phyloP scores from a whole-genome alignment of 768 basidiomycete genomes.

The Pilatotrama ljubarskyi region DNA sequence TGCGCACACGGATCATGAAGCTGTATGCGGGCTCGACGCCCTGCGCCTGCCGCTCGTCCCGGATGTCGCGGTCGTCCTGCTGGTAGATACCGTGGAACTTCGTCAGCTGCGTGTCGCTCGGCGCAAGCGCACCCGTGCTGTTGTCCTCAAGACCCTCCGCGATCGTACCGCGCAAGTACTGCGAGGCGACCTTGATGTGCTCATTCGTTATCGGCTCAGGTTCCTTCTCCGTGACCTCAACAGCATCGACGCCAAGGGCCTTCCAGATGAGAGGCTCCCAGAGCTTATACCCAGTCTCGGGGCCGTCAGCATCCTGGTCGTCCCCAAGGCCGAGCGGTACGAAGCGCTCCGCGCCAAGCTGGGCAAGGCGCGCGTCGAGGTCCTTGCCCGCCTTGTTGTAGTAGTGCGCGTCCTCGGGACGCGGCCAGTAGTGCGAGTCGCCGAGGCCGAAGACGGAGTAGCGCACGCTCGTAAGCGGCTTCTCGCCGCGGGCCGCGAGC shows the following conservation, averaged over 20 bases:
- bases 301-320: constrained; percentile 96
- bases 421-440: constrained; percentile 99
- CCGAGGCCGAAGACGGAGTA: constrained; percentile 93
- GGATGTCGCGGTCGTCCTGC: constrained; percentile 97
- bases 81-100: constrained; percentile 98
- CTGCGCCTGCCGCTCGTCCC: constrained; percentile 90
- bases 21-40: constrained; percentile 94
- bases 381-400: constrained; percentile 98
- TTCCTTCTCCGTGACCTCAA: constrained; percentile 89
- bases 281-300: constrained; percentile 93
- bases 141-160: constrained; percentile 85
- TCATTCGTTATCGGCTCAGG: constrained; percentile 98
- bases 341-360: constrained; percentile 77
- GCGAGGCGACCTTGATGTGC: constrained; percentile 96
- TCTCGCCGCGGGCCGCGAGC: constrained; percentile 56
- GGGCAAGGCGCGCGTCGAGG: constrained; percentile 75
- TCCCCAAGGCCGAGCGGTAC: constrained; percentile 84
- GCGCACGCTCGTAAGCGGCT: constrained; percentile 61
- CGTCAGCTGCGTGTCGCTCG: constrained; percentile 90
- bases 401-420: constrained; percentile 94
- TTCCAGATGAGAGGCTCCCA: constrained; percentile 97
- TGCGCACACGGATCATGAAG: constrained; percentile 98
- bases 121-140: constrained; percentile 86
- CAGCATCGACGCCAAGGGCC: constrained; percentile 83
- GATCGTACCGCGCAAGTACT: constrained; percentile 94